phyloP scores from a whole-genome alignment of 2,329 filamentous ascomycete genomes.

The Apiospora pterosperma region DNA sequence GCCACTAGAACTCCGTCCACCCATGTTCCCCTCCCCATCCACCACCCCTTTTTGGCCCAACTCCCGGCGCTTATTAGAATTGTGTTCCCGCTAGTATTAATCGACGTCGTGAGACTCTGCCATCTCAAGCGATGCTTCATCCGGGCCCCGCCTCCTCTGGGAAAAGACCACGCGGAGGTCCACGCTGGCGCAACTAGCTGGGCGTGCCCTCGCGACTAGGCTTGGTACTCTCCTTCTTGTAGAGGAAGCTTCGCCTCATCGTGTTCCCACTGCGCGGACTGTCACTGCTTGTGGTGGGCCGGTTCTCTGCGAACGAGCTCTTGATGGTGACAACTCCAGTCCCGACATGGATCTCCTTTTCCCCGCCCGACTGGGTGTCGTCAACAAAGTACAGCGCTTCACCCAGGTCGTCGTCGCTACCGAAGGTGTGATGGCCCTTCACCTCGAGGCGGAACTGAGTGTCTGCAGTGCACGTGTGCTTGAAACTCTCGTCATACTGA shows the following conservation, averaged over 20 bases:
- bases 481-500: slow-evolving; percentile 76
- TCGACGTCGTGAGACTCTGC: background rate
- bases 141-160: background rate
- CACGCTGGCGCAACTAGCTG: slow-evolving; percentile 12
- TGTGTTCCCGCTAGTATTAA: background rate
- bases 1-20: background rate
- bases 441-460: slow-evolving; percentile 82
- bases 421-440: slow-evolving; percentile 81
- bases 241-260: slow-evolving; percentile 52
- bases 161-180: background rate
- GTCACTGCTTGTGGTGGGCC: slow-evolving; percentile 19
- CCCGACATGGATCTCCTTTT: slow-evolving; percentile 75
- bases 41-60: background rate
- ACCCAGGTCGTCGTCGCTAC: slow-evolving; percentile 78
- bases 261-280: slow-evolving; percentile 40
- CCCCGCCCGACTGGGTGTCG: slow-evolving; percentile 63
- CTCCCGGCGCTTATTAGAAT: background rate
- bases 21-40: background rate
- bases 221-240: slow-evolving; percentile 42
- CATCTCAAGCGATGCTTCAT: background rate
- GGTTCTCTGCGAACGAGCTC: slow-evolving; percentile 63
- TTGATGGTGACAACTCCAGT: slow-evolving; percentile 68
- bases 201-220: slow-evolving; percentile 43
- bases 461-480: slow-evolving; percentile 73
- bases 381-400: slow-evolving; percentile 91